Percentiles rank a stretch among this genome's conserved stretches.
Conservation (phyloP, 2,329 filamentous ascomycete genomes). For the Colletotrichum horii region DNA sequence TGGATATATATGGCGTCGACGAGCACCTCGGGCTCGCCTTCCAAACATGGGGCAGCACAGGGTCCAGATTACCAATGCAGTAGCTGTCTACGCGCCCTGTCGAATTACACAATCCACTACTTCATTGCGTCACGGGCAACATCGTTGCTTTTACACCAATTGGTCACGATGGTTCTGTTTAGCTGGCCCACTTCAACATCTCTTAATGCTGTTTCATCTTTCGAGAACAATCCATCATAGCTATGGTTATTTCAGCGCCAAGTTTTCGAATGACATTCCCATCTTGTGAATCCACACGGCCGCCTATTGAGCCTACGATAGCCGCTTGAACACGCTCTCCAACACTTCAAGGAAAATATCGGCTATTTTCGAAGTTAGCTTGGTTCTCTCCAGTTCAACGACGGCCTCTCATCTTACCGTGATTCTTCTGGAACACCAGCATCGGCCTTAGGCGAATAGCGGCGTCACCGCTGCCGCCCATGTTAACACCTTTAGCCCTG, state of each 20-base stretch:
- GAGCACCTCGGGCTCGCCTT: neutral
- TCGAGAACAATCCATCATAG: neutral
- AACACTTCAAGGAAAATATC: neutral
- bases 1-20: neutral
- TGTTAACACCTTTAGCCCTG: conserved; percentile 83
- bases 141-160: neutral
- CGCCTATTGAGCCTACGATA: neutral
- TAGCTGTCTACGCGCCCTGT: neutral
- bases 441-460: conserved; percentile 86
- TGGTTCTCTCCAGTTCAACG: neutral
- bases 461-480: conserved; percentile 78
- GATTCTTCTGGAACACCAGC: conserved; percentile 90
- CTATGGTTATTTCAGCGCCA: neutral
- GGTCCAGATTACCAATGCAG: neutral
- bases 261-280: neutral
- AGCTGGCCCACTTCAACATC: neutral
- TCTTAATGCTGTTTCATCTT: neutral
- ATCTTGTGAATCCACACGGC: accelerated
- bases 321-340: neutral
- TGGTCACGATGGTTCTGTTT: neutral
- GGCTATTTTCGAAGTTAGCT: neutral
- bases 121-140: neutral
- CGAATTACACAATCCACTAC: neutral
- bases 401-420: conserved; percentile 70
- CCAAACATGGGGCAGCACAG: neutral